Evolutionary conservation across 176 grass and related monocot genomes (phyloP).

Genomic region (Ensete glaucum): DNA sequence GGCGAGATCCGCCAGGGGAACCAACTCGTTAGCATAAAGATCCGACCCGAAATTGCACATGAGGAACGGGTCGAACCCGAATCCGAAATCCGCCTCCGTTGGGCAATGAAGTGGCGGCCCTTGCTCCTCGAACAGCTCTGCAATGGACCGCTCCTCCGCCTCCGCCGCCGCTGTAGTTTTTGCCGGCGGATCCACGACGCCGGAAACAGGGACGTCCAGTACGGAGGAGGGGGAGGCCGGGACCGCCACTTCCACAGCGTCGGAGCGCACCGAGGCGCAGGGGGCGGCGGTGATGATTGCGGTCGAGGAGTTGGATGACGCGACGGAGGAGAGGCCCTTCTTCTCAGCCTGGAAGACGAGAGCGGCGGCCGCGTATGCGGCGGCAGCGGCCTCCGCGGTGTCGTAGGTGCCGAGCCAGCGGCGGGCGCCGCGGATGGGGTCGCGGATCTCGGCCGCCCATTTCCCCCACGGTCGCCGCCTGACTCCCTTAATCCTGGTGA

Average conservation of each 20-base stretch:
- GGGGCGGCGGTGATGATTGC: not conserved
- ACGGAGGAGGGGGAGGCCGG: constrained; percentile 48
- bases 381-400: constrained; percentile 42
- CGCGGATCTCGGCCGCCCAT: constrained; percentile 92
- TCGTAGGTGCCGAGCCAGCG: constrained; percentile 91
- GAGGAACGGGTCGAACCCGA: not conserved
- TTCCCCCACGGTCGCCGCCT: constrained; percentile 86
- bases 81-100: not conserved
- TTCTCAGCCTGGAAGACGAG: constrained; percentile 52
- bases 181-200: not conserved
- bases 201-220: constrained; percentile 4
- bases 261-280: not conserved
- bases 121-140: not conserved
- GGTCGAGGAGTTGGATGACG: not conserved
- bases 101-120: not conserved
- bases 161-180: not conserved
- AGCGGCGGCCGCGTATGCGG: constrained; percentile 51
- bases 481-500: constrained; percentile 44
- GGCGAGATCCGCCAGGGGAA: not conserved
- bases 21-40: not conserved
- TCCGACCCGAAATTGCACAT: not conserved
- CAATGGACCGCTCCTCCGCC: constrained; percentile 8
- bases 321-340: constrained; percentile 23
- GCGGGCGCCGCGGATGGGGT: constrained; percentile 61
- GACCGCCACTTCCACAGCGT: constrained; percentile 16